phyloP scores from a whole-genome alignment of 2,329 filamentous ascomycete species.

The Drechslera avenae region DNA sequence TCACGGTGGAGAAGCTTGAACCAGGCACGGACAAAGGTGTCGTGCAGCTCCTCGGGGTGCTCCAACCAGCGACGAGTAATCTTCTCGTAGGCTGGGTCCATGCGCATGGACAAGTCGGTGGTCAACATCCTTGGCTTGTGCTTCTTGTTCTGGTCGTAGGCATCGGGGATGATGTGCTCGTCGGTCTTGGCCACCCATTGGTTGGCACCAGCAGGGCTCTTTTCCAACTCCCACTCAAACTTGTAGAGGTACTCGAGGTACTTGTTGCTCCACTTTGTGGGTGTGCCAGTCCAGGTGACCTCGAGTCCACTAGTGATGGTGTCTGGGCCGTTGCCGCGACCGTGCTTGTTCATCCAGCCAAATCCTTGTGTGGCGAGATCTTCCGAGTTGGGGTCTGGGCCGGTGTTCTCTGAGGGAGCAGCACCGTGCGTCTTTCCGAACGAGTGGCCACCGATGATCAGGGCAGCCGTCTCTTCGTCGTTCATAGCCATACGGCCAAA shows the following conservation, averaged over 20 bases:
- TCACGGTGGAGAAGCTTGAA: slow-evolving; percentile 85
- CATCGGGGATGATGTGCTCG: slow-evolving; percentile 70
- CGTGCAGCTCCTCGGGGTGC: slow-evolving; percentile 69
- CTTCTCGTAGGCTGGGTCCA: slow-evolving; percentile 75
- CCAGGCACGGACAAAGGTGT: slow-evolving; percentile 76
- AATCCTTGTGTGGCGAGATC: slow-evolving; percentile 70
- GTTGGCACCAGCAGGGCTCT: slow-evolving; percentile 76
- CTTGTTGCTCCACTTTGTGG: slow-evolving; percentile 75
- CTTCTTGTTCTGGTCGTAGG: slow-evolving; percentile 73
- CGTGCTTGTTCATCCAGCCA: slow-evolving; percentile 71
- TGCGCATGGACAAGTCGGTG: slow-evolving; percentile 73
- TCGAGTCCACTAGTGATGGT: slow-evolving; percentile 78
- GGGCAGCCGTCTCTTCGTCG: slow-evolving; percentile 78
- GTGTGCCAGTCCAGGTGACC: slow-evolving; percentile 78
- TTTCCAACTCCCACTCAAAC: slow-evolving; percentile 77
- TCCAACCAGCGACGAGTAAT: slow-evolving; percentile 72
- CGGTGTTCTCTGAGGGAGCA: slow-evolving; percentile 66
- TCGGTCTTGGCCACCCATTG: slow-evolving; percentile 77
- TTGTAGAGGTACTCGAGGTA: slow-evolving; percentile 79
- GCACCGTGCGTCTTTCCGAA: slow-evolving; percentile 85
- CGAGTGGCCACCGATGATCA: slow-evolving; percentile 78
- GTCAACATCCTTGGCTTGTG: slow-evolving; percentile 78
- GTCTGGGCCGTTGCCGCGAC: slow-evolving; percentile 70
- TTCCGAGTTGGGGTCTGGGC: slow-evolving; percentile 69
- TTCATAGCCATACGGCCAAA: slow-evolving; percentile 84